Evolutionary conservation across 2,329 filamentous ascomycete genomes (phyloP).

Genomic region (Pleochaeta shiraiana): DNA sequence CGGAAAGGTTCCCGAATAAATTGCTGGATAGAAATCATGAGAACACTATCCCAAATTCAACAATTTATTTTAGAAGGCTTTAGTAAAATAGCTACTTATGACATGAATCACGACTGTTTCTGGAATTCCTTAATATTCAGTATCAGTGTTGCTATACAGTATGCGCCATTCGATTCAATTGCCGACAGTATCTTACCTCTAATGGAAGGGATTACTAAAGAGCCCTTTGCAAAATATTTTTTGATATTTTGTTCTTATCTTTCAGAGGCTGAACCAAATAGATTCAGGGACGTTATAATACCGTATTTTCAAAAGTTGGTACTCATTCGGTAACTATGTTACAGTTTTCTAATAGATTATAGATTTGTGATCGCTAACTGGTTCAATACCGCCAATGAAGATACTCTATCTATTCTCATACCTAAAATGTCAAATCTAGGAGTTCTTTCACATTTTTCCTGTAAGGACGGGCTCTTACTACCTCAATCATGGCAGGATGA

Average conservation of each 20-base stretch:
- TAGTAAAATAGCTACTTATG: slow-evolving; percentile 10
- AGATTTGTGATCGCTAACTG: slow-evolving; percentile 60
- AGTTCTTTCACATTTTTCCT: slow-evolving; percentile 26
- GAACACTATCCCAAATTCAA: slow-evolving; percentile 31
- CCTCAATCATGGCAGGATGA: slow-evolving; percentile 52
- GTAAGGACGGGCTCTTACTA: slow-evolving; percentile 31
- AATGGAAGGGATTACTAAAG: slow-evolving; percentile 39
- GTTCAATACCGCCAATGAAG: slow-evolving; percentile 41
- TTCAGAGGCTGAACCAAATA: slow-evolving; percentile 45
- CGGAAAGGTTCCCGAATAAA: slow-evolving; percentile 54
- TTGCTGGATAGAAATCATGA: slow-evolving; percentile 47
- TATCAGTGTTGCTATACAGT: slow-evolving; percentile 45
- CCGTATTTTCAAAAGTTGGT: slow-evolving; percentile 55
- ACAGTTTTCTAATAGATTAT: neutral
- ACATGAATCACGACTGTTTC: slow-evolving; percentile 21
- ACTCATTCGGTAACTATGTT: neutral
- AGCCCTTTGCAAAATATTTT: slow-evolving; percentile 49
- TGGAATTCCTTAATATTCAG: slow-evolving; percentile 37
- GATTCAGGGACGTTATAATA: slow-evolving; percentile 61
- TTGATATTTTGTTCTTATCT: slow-evolving; percentile 70
- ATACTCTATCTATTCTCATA: slow-evolving; percentile 44
- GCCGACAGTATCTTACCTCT: slow-evolving; percentile 47
- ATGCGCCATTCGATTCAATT: slow-evolving; percentile 57
- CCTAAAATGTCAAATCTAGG: slow-evolving; percentile 37
- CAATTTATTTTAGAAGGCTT: slow-evolving; percentile 23